Evolutionary conservation across 148 eudicot species (phyloP), one percentile per base, ranked within the genome.

Genomic region (Nyssa sinensis): DNA sequence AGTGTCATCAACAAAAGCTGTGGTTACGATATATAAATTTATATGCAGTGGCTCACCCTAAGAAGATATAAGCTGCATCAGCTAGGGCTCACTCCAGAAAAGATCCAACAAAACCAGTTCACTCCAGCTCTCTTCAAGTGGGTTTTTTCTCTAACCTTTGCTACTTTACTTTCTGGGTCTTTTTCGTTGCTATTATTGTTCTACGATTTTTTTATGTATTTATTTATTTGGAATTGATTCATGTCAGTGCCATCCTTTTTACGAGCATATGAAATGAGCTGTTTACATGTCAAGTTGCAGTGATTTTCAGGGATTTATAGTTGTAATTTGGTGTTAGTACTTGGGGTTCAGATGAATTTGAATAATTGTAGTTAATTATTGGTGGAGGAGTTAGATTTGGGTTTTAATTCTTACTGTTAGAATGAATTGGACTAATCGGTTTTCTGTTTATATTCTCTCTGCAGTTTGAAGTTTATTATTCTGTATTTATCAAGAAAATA

Each of bases 11-110:
- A n/a, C n/a, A n/a, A n/a, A n/a, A n/a, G n/a, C n/a, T 55, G 25
- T 55, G 4, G 7, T 3, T 53, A 53, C 3, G 2, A 55, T n/a
- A 55, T 55, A 55, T n/a, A 55, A 0, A 55, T 1, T 5, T n/a
- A 24, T 21, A 24, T 55, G 58, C 58, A 16, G 23, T 2, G 58
- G 23, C 58, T 53, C 58, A 53, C 23, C 1, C 58, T 5, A 74
- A 72, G 80, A 84, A 69, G 53, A 75, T 88, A 10, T 84, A 92
- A 74, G 87, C 95, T 39, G 87, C 88, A 32, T 86, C 92, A 32
- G 89, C 89, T 1, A 90, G 92, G 75, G 71, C 86, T 55, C 95
- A 88, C 78, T 86, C 92, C 37, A 76, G 95, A 62, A 86, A 81
- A n/a, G n/a, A 66, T 35, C 87, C 4, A 81, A 67, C 66, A 86